These are phyloP conservation scores for Ochetophila trinervis DNA, from an alignment of 306 rosid genomes.

Conservation along the genomic window DNA sequence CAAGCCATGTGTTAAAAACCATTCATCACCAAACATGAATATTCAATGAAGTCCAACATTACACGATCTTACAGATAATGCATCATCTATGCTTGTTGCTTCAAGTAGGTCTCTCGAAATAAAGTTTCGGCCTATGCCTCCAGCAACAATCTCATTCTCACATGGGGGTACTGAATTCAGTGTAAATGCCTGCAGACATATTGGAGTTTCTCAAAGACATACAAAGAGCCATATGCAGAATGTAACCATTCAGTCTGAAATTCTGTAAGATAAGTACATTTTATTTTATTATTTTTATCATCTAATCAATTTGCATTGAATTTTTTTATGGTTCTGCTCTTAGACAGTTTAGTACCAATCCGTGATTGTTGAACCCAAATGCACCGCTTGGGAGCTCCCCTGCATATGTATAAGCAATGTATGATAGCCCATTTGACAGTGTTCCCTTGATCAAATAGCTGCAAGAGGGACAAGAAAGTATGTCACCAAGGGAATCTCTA, in stretches of 20 bases:
- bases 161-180: slow-evolving; percentile 68
- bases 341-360: slow-evolving; percentile 46
- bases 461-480: slow-evolving; percentile 8
- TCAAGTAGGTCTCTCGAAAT: slow-evolving; percentile 75
- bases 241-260: neutral
- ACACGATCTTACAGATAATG: slow-evolving; percentile 43
- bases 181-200: slow-evolving; percentile 58
- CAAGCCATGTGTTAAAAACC: slow-evolving; percentile 17
- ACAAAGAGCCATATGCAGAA: neutral
- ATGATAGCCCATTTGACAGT: slow-evolving; percentile 49
- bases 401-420: slow-evolving; percentile 74
- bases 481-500: neutral
- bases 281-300: neutral
- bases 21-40: neutral
- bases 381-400: slow-evolving; percentile 96
- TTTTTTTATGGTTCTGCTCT: neutral
- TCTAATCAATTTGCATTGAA: neutral
- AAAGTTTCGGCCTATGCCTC: slow-evolving; percentile 77
- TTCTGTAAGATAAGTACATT: neutral
- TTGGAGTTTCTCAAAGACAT: neutral
- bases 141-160: slow-evolving; percentile 59
- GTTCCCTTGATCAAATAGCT: slow-evolving; percentile 74
- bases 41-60: slow-evolving; percentile 16
- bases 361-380: slow-evolving; percentile 62
- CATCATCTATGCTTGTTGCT: slow-evolving; percentile 68